Evolutionary conservation across 176 grass and related monocot genomes (phyloP), one percentile per base, ranked within the genome.

Genomic region (Carex scoparia): DNA sequence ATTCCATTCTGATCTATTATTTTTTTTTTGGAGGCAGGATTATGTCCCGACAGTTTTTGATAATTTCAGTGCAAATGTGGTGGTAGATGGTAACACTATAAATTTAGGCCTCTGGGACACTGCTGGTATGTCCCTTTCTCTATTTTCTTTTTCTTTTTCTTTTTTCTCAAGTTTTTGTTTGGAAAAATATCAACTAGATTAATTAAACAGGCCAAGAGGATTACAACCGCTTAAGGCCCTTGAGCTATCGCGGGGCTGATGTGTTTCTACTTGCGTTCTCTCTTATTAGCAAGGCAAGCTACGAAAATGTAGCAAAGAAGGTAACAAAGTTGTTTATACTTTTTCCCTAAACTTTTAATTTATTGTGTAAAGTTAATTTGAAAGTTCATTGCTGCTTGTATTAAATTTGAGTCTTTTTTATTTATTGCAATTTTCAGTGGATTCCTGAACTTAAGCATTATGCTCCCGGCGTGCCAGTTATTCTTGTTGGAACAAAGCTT

Each of bases 271-370:
- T 94, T 37, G 92, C 92, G 8, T 94, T 94, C 79, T 94, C 92
- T 56, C 92, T 94, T 59, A 94, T 94, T 49, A 94, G 92, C 84
- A 94, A 91, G 73, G 92, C 90, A 7, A 94, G 92, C 82, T 94
- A 94, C 23, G 92, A 94, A 87, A 94, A 94, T 88, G 86, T 94
- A 32, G 85, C 92, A 63, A 94, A 94, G 81, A 94, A 94, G 92
- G 92, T 83, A 93, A 80, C 46, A 28, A 23, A 28, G 1, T 57
- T 58, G 2, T 30, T 54, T 49, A 38, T 67, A 18, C 13, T 8
- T 79, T 54, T 56, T 54, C n/a, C n/a, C 9, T 79, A 33, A 66
- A 5, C 86, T 0, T 61, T 88, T 31, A 64, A 64, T n/a, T 49
- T 51, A 51, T 81, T 23, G 2, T 76, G 54, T 56, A 76, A 32